Conservation (phyloP, 1,284 basidiomycete species). For the Boletus austroedulis region DNA sequence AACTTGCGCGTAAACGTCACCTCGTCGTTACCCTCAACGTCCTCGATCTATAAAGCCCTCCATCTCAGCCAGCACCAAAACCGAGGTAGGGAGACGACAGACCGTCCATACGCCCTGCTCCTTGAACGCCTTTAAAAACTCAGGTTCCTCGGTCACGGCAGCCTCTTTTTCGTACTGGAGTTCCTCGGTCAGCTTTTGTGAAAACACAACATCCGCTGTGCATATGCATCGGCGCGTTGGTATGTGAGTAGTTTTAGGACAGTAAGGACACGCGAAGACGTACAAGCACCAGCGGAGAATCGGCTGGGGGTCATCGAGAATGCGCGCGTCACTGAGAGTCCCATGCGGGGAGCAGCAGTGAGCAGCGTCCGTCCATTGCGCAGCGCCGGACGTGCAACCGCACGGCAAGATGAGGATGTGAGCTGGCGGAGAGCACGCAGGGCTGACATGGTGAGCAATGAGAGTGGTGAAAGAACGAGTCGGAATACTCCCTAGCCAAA, state of each 20-base stretch:
- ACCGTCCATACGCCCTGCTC: slow-evolving; percentile 76
- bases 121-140: slow-evolving; percentile 79
- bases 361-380: slow-evolving; percentile 20
- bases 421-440: slow-evolving; percentile 46
- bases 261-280: slow-evolving; percentile 30
- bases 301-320: slow-evolving; percentile 56
- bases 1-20: slow-evolving; percentile 80
- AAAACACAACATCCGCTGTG: slow-evolving; percentile 70
- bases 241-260: not conserved
- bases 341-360: slow-evolving; percentile 24
- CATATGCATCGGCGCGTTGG: not conserved
- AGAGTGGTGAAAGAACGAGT: not conserved
- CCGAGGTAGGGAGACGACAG: not conserved
- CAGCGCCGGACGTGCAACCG: slow-evolving; percentile 34
- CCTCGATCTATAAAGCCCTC: slow-evolving; percentile 59
- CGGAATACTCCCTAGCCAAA: slow-evolving; percentile 14
- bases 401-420: slow-evolving; percentile 37
- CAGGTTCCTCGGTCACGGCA: slow-evolving; percentile 53
- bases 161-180: slow-evolving; percentile 81
- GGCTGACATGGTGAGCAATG: slow-evolving; percentile 39
- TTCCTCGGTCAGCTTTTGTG: slow-evolving; percentile 79
- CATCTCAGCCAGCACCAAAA: not conserved
- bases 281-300: slow-evolving; percentile 62
- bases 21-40: slow-evolving; percentile 77
- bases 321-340: slow-evolving; percentile 38